phyloP scores from a whole-genome alignment of 225 moss, liverwort and hornwort genomes.

The Bryoerythrophyllum caledonicum region DNA sequence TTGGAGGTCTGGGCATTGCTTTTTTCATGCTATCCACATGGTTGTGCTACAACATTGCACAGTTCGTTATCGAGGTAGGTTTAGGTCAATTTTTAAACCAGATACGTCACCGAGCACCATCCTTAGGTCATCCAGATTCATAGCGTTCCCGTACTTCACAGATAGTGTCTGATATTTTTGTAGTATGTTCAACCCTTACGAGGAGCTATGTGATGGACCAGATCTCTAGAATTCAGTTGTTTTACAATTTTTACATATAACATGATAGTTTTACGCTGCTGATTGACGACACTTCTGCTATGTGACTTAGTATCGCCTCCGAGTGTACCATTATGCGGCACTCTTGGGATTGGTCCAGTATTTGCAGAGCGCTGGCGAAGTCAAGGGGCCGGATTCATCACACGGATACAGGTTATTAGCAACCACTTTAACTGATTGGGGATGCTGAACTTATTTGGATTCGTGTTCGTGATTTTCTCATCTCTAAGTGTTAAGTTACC shows the following conservation, averaged over 20 bases:
- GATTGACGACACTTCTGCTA: not conserved
- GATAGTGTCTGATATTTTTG: not conserved
- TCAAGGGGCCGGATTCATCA: not conserved
- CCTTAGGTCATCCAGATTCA: slow-evolving; percentile 14
- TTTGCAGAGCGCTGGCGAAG: not conserved
- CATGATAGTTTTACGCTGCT: not conserved
- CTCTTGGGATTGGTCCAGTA: not conserved
- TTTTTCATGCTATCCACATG: slow-evolving; percentile 56
- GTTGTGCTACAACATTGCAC: slow-evolving; percentile 45
- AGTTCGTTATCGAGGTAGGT: slow-evolving; percentile 36
- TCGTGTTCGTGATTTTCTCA: not conserved
- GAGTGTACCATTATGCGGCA: not conserved
- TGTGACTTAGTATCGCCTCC: not conserved
- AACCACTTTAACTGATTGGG: not conserved
- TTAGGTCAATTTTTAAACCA: slow-evolving; percentile 21
- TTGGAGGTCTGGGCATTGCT: slow-evolving; percentile 58
- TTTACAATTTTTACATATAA: not conserved
- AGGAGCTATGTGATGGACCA: slow-evolving; percentile 7
- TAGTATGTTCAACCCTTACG: not conserved
- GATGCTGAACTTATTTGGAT: not conserved
- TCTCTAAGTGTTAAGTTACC: not conserved
- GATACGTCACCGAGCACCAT: slow-evolving; percentile 19
- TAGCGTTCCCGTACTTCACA: slow-evolving; percentile 9
- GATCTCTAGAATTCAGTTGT: slow-evolving; percentile 7
- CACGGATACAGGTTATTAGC: not conserved